These are phyloP conservation scores for Metschnikowia peoriensis DNA, from an alignment of 805 yeast genomes.

Conservation along the genomic window DNA sequence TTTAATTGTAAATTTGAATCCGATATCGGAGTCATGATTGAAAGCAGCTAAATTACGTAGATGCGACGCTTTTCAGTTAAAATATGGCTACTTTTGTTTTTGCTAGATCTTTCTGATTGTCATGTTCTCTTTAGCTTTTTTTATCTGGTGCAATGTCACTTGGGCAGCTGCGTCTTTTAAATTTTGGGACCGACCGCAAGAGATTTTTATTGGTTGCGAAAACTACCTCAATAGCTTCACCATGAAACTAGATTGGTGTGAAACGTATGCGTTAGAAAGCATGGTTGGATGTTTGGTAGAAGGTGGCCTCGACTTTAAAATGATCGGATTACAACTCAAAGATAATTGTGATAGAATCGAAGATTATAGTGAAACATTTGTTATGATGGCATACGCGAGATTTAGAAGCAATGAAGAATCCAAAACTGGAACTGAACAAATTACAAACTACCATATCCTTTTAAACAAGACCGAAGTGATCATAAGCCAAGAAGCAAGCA, in stretches of 20 bases:
- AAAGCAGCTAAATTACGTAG: too few relatives aligned
- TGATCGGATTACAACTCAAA: neutral
- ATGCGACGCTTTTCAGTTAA: too few relatives aligned
- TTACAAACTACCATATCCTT: neutral
- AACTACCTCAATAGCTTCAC: neutral
- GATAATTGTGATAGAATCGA: neutral
- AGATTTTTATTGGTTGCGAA: neutral
- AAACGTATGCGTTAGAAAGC: neutral
- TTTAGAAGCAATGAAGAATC: neutral
- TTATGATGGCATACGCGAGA: neutral
- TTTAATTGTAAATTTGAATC: neutral
- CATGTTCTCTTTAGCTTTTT: neutral
- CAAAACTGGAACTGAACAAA: neutral
- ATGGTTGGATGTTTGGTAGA: constrained; percentile 2
- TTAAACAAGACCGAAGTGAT: neutral
- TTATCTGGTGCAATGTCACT: neutral
- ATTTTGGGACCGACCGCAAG: neutral
- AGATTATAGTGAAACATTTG: neutral
- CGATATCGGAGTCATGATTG: neutral
- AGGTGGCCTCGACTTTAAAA: neutral
- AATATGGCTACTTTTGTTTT: too few relatives aligned
- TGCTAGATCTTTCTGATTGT: too few relatives aligned
- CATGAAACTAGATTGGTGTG: neutral
- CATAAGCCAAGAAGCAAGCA: neutral
- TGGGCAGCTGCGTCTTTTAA: neutral